A percentile compares a stretch with the other conserved stretches of the same genome.
These are phyloP conservation scores for Rauvolfia tetraphylla DNA, from an alignment of 257 asterid genomes.

Conservation along the genomic window DNA sequence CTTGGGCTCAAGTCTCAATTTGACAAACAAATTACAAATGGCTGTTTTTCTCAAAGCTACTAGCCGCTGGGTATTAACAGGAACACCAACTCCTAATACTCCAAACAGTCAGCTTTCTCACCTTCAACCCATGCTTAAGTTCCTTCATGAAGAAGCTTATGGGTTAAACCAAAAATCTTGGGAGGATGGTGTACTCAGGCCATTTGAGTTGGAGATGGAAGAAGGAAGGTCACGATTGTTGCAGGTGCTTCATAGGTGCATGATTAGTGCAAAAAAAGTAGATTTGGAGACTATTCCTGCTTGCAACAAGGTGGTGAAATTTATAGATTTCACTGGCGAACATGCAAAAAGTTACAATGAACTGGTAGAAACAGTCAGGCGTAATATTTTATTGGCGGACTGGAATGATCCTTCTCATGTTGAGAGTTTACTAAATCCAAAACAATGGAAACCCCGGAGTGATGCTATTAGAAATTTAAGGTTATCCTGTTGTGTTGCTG, in stretches of 20 bases:
- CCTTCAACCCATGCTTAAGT: slow-evolving; percentile 88
- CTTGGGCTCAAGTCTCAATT: slow-evolving; percentile 82
- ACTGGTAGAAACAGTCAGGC: slow-evolving; percentile 84
- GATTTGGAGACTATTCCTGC: slow-evolving; percentile 90
- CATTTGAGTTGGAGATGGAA: slow-evolving; percentile 95
- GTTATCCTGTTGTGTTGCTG: slow-evolving; percentile 97
- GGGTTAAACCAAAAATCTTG: slow-evolving; percentile 78
- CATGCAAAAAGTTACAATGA: slow-evolving; percentile 93
- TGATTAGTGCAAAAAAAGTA: slow-evolving; percentile 90
- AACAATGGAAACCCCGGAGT: slow-evolving; percentile 93
- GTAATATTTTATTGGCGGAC: slow-evolving; percentile 92
- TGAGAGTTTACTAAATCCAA: slow-evolving; percentile 91
- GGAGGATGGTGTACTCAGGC: slow-evolving; percentile 86
- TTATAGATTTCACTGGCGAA: slow-evolving; percentile 68
- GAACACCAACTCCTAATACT: slow-evolving; percentile 96
- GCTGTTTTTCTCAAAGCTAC: slow-evolving; percentile 69
- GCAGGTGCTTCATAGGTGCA: slow-evolving; percentile 81
- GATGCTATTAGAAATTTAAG: slow-evolving; percentile 79
- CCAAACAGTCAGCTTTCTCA: slow-evolving; percentile 89
- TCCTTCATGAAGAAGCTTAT: slow-evolving; percentile 87
- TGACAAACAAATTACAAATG: slow-evolving; percentile 97
- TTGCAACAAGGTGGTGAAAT: slow-evolving; percentile 71
- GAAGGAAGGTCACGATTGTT: slow-evolving; percentile 85
- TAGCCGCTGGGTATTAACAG: slow-evolving; percentile 95
- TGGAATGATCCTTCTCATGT: slow-evolving; percentile 99